Evolutionary conservation across 208 protist species (phyloP).

Genomic region (Angomonas ambiguus): DNA sequence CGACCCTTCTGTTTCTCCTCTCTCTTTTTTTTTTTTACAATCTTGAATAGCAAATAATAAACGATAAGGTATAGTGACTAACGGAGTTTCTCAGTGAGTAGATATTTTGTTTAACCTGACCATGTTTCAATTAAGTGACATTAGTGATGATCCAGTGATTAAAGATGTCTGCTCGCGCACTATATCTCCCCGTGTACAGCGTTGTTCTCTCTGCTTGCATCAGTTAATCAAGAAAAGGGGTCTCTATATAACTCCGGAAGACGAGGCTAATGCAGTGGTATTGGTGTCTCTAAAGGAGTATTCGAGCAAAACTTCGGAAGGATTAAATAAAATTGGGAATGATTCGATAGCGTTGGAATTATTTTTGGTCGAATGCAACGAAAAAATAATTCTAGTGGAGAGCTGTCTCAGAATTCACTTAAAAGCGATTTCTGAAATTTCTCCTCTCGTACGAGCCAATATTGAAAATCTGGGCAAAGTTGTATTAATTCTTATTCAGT

Average conservation of each 20-base stretch:
- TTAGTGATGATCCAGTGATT: not conserved
- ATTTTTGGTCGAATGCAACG: conserved; percentile 45
- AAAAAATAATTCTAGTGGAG: conserved; percentile 68
- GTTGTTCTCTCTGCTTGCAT: not conserved
- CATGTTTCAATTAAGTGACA: not conserved
- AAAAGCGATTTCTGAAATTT: conserved; percentile 30
- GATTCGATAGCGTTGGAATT: conserved; percentile 68
- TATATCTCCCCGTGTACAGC: not conserved
- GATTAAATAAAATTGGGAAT: conserved; percentile 13
- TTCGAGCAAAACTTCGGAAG: conserved; percentile 1
- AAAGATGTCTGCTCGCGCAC: not conserved
- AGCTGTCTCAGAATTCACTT: conserved; percentile 47
- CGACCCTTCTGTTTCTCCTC: not conserved
- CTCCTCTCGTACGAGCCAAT: conserved; percentile 11
- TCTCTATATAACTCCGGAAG: not conserved
- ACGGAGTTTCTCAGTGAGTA: too few relatives aligned
- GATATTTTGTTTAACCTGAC: too few relatives aligned
- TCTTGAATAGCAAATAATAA: not conserved
- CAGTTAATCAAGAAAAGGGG: not conserved
- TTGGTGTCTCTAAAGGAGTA: not conserved
- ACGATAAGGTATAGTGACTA: not conserved
- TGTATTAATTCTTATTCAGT: conserved; percentile 42
- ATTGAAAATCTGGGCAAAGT: conserved; percentile 45
- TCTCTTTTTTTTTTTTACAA: conserved; percentile 2
- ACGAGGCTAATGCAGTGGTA: not conserved